A percentile compares a stretch with the other conserved stretches of the same genome.
Evolutionary conservation across 371 early-diverging fungal genomes (phyloP).

Genomic region (Mucor mucedo): DNA sequence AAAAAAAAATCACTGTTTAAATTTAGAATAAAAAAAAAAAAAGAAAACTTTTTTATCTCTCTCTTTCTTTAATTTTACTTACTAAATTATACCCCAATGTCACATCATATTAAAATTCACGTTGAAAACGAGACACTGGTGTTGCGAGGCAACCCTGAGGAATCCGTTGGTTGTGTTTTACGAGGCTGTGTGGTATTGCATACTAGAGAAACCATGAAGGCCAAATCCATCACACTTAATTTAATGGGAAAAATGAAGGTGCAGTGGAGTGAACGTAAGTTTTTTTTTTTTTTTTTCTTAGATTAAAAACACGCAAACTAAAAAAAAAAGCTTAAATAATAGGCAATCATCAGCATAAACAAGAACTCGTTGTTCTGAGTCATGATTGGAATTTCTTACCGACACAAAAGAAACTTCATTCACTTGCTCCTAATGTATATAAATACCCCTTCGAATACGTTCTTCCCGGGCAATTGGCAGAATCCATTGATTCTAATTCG

Average conservation of each 20-base stretch:
- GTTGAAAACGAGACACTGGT: conserved; percentile 31
- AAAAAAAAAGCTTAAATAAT: neutral
- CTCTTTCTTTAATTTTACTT: neutral
- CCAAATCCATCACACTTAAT: conserved; percentile 36
- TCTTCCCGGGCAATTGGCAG: conserved; percentile 44
- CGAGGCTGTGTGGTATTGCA: conserved; percentile 35
- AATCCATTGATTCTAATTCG: conserved; percentile 39
- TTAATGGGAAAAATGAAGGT: conserved; percentile 36
- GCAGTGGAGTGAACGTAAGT: conserved; percentile 42
- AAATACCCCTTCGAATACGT: conserved; percentile 46
- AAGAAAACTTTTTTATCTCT: neutral
- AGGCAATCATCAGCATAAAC: conserved; percentile 34
- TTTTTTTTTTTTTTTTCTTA: neutral
- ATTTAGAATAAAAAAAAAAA: neutral
- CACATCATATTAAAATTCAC: conserved; percentile 28
- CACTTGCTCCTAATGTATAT: conserved; percentile 25
- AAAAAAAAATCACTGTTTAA: conserved; percentile 4
- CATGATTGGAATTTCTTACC: conserved; percentile 41
- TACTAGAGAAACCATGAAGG: conserved; percentile 29
- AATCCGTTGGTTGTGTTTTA: conserved; percentile 41
- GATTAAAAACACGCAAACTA: too few relatives aligned
- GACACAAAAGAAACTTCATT: conserved; percentile 25
- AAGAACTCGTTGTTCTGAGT: conserved; percentile 25
- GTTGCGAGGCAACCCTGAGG: conserved; percentile 38
- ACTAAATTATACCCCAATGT: conserved; percentile 9